phyloP scores from a whole-genome alignment of 2,329 filamentous ascomycete genomes.

The Colletotrichum musae region DNA sequence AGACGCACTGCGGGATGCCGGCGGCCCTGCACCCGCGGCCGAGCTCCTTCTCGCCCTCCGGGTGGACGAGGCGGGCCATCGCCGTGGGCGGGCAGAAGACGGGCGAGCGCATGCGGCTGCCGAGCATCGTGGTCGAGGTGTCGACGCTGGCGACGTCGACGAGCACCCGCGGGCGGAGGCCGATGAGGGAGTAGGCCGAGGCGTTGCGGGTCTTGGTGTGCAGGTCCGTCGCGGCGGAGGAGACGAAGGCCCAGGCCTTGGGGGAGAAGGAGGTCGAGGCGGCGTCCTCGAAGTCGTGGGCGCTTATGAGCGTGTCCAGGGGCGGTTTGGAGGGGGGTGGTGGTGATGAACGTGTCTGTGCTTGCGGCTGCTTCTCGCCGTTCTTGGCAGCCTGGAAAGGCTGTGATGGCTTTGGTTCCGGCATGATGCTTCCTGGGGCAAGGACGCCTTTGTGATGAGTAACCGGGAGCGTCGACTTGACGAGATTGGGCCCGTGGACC shows the following conservation, averaged over 20 bases:
- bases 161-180: conserved; percentile 72
- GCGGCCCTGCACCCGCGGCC: conserved; percentile 45
- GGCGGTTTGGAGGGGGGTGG: conserved; percentile 56
- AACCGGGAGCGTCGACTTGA: conserved; percentile 57
- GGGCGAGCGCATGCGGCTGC: conserved; percentile 65
- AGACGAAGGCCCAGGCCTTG: conserved; percentile 80
- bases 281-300: conserved; percentile 72
- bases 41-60: conserved; percentile 67
- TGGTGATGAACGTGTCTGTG: not conserved
- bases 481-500: conserved; percentile 62
- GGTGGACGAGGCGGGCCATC: conserved; percentile 75
- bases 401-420: conserved; percentile 18
- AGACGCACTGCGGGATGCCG: conserved; percentile 72
- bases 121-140: conserved; percentile 68
- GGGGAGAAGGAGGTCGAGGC: conserved; percentile 68
- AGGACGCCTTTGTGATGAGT: conserved; percentile 65
- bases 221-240: conserved; percentile 74
- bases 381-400: conserved; percentile 44
- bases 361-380: not conserved
- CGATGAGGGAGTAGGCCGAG: conserved; percentile 67
- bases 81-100: conserved; percentile 76
- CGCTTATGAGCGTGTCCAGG: conserved; percentile 68
- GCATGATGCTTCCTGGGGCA: conserved; percentile 11
- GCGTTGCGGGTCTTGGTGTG: conserved; percentile 71
- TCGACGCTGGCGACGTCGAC: conserved; percentile 68